Evolutionary conservation across 2,329 filamentous ascomycete genomes (phyloP).

Genomic region (Lojkania enalia): DNA sequence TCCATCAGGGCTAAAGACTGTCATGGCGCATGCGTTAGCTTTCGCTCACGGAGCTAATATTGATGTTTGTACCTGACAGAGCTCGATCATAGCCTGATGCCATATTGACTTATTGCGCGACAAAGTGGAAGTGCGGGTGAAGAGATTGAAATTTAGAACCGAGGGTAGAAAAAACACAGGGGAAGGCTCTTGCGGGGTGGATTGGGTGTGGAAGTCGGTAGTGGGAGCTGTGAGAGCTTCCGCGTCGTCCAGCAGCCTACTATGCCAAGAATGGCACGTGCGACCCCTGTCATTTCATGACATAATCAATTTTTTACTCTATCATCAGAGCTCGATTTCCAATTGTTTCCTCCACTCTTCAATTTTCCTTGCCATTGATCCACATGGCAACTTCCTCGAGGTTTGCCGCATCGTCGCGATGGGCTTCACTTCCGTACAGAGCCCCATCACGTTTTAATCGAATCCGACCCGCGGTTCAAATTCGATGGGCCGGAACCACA

Average conservation of each 20-base stretch:
- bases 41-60: slow-evolving; percentile 29
- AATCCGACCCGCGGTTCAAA: slow-evolving; percentile 33
- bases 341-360: slow-evolving; percentile 22
- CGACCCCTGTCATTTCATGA: slow-evolving; percentile 14
- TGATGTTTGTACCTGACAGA: slow-evolving; percentile 77
- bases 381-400: slow-evolving; percentile 42
- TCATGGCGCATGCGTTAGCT: slow-evolving; percentile 49
- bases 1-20: slow-evolving; percentile 97
- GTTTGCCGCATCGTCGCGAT: slow-evolving; percentile 38
- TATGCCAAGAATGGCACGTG: slow-evolving; percentile 25
- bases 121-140: slow-evolving; percentile 1
- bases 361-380: slow-evolving; percentile 19
- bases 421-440: slow-evolving; percentile 32
- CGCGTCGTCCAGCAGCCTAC: slow-evolving; percentile 45
- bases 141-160: background rate
- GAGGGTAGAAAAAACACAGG: slow-evolving; percentile 8
- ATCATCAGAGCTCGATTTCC: background rate
- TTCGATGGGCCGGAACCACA: slow-evolving; percentile 41
- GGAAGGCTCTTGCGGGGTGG: slow-evolving; percentile 15
- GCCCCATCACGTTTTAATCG: slow-evolving; percentile 24
- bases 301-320: background rate
- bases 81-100: slow-evolving; percentile 98
- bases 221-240: slow-evolving; percentile 43
- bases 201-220: slow-evolving; percentile 26
- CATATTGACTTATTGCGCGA: slow-evolving; percentile 55